A percentile compares a stretch with the other conserved stretches of the same genome.
Evolutionary conservation across 441 rosid genomes (phyloP).

Genomic region (Mallotus repandus): DNA sequence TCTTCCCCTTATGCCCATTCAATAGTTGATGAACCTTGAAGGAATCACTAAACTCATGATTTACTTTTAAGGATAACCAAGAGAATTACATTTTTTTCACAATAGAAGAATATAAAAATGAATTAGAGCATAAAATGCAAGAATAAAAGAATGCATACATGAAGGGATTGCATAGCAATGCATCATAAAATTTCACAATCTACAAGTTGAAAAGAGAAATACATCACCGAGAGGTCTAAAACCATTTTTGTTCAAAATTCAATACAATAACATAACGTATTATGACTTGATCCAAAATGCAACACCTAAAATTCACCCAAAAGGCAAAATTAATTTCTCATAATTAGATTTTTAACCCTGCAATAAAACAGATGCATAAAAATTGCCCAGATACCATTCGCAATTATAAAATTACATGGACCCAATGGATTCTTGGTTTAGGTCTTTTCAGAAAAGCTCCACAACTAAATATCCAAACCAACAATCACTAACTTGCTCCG

Average conservation of each 20-base stretch:
- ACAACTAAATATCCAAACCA: conserved; percentile 30
- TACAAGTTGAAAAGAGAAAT: background rate
- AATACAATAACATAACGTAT: background rate
- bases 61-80: conserved; percentile 1
- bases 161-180: no score
- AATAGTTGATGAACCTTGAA: conserved; percentile 71
- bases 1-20: conserved; percentile 78
- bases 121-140: no score
- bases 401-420: background rate
- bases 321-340: background rate
- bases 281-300: background rate
- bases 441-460: conserved; percentile 39
- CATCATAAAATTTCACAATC: no score
- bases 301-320: background rate
- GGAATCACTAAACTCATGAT: background rate
- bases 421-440: no score
- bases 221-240: background rate
- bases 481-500: conserved; percentile 20
- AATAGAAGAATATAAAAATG: background rate
- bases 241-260: background rate
- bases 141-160: no score
- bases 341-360: background rate
- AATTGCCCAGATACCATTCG: conserved; percentile 1
- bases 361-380: background rate
- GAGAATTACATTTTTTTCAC: background rate